phyloP scores from a whole-genome alignment of 2,329 filamentous ascomycete genomes.

The Colletotrichum godetiae region DNA sequence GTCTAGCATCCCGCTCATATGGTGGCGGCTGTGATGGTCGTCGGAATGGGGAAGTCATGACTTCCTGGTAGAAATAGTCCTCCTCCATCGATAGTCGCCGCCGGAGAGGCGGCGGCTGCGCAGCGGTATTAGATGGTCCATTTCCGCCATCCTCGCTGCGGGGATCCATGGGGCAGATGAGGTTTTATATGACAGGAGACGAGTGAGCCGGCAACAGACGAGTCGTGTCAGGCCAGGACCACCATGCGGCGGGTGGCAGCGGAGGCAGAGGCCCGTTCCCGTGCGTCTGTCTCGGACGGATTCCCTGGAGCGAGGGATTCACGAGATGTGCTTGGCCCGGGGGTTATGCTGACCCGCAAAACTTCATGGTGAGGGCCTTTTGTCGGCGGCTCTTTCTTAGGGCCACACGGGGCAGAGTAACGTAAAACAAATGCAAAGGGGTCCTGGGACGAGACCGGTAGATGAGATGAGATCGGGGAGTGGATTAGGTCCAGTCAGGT shows the following conservation, averaged over 20 bases:
- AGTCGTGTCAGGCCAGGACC: constrained; percentile 35
- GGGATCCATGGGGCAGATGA: constrained; percentile 42
- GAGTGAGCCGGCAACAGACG: constrained; percentile 29
- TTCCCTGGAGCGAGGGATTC: constrained; percentile 32
- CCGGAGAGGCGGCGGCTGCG: constrained; percentile 51
- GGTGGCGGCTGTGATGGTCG: constrained; percentile 60
- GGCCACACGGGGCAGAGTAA: constrained; percentile 35
- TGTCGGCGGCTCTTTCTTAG: constrained; percentile 36
- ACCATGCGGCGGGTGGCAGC: constrained; percentile 33
- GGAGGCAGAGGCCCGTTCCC: constrained; percentile 35
- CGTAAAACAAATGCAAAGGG: constrained; percentile 34
- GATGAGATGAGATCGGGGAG: constrained; percentile 35
- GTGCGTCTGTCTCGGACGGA: constrained; percentile 35
- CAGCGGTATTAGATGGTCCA: constrained; percentile 42
- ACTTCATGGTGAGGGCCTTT: constrained; percentile 36
- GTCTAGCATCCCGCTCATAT: constrained; percentile 50
- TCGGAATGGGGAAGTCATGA: constrained; percentile 58
- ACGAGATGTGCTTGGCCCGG: constrained; percentile 35
- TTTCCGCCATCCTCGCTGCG: constrained; percentile 35
- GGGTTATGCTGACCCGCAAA: constrained; percentile 36
- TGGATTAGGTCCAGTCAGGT: constrained; percentile 25
- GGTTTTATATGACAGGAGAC: constrained; percentile 32
- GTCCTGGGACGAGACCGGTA: constrained; percentile 29
- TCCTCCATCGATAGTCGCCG: constrained; percentile 66
- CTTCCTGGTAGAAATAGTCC: constrained; percentile 63